These are phyloP conservation scores for Nemania sp. DNA, from an alignment of 2,329 filamentous ascomycete species.

Conservation along the genomic window DNA sequence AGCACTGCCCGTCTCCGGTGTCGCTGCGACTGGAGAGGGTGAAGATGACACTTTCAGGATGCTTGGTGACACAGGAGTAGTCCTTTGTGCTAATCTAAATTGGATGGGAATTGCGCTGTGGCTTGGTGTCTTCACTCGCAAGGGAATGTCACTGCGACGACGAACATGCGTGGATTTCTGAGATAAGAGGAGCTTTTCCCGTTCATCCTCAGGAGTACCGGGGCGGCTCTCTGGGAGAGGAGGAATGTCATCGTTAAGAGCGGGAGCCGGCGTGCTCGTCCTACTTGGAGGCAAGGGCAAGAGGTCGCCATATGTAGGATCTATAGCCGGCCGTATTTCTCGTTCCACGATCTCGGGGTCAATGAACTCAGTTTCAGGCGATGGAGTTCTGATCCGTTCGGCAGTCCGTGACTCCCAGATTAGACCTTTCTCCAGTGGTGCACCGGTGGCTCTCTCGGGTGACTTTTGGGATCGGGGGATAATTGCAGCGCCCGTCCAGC, in stretches of 20 bases:
- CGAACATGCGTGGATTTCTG: conserved; percentile 52
- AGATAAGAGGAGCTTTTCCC: conserved; percentile 42
- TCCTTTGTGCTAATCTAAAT: conserved; percentile 55
- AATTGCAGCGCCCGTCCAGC: conserved; percentile 58
- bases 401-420: conserved; percentile 31
- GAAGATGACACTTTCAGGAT: conserved; percentile 43
- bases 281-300: conserved; percentile 66
- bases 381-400: conserved; percentile 29
- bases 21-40: conserved; percentile 38
- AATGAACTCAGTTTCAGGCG: conserved; percentile 45
- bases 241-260: conserved; percentile 49
- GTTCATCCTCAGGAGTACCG: conserved; percentile 55
- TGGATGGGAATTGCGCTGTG: conserved; percentile 63
- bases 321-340: conserved; percentile 66
- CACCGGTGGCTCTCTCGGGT: conserved; percentile 53
- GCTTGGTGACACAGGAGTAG: conserved; percentile 44
- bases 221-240: conserved; percentile 64
- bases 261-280: conserved; percentile 52
- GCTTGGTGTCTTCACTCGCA: conserved; percentile 57
- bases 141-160: conserved; percentile 54
- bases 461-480: conserved; percentile 46
- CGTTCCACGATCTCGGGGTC: conserved; percentile 64
- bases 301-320: conserved; percentile 68
- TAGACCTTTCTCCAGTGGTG: conserved; percentile 47
- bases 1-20: conserved; percentile 42